These are phyloP conservation scores for Aureobasidium sp. DNA, from an alignment of 2,329 filamentous ascomycete species.

Conservation along the genomic window DNA sequence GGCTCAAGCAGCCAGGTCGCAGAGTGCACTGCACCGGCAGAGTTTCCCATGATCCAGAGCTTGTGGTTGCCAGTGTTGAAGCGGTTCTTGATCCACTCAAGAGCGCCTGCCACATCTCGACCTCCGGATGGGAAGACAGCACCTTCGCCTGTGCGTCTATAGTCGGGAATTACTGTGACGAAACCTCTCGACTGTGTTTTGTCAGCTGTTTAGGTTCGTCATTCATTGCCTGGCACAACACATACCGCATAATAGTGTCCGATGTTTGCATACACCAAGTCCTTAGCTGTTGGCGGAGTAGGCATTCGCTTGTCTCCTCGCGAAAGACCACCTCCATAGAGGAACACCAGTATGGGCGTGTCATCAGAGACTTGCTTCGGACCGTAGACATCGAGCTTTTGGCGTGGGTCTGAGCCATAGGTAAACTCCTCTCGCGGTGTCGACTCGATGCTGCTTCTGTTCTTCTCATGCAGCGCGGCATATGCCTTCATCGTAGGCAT, in stretches of 20 bases:
- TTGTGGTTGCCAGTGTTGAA: slow-evolving; percentile 20
- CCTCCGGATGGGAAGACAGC: slow-evolving; percentile 34
- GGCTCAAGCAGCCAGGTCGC: slow-evolving; percentile 29
- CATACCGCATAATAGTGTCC: slow-evolving; percentile 18
- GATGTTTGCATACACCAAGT: slow-evolving; percentile 29
- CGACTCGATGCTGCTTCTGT: slow-evolving; percentile 19
- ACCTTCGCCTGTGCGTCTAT: slow-evolving; percentile 32
- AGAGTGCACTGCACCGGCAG: slow-evolving; percentile 32
- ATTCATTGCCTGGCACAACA: too few species aligned
- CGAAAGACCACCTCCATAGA: slow-evolving; percentile 29
- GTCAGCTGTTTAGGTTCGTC: neutral
- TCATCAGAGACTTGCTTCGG: slow-evolving; percentile 16
- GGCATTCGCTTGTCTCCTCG: slow-evolving; percentile 25
- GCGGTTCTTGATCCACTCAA: slow-evolving; percentile 28
- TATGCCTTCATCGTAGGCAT: slow-evolving; percentile 20
- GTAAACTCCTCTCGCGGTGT: slow-evolving; percentile 21
- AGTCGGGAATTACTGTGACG: slow-evolving; percentile 29
- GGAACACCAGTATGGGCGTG: slow-evolving; percentile 22
- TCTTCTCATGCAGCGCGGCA: slow-evolving; percentile 17
- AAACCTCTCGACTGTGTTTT: slow-evolving; percentile 17
- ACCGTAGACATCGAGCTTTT: slow-evolving; percentile 33
- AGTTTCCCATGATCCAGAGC: slow-evolving; percentile 33
- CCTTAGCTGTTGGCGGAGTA: slow-evolving; percentile 16
- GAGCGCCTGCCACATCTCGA: slow-evolving; percentile 29
- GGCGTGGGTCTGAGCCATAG: slow-evolving; percentile 30